phyloP scores from a whole-genome alignment of 441 rosid genomes.

The Bruguiera hainesii region DNA sequence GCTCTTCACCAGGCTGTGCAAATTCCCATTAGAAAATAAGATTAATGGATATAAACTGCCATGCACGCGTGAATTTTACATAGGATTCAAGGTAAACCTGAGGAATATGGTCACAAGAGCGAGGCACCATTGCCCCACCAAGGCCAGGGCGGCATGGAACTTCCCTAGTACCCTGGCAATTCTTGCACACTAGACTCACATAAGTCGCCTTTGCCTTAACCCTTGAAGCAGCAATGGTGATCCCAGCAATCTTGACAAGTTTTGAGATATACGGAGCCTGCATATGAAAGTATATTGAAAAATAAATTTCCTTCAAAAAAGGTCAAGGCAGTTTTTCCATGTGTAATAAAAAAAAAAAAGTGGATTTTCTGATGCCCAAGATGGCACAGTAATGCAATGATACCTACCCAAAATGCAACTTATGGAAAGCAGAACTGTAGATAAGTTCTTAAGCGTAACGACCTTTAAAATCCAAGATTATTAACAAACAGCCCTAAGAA shows the following conservation, averaged over 20 bases:
- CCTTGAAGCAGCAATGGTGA: conserved; percentile 93
- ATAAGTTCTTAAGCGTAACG: too few relatives aligned
- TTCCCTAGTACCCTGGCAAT: conserved; percentile 65
- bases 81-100: conserved; percentile 47
- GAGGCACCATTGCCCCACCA: conserved; percentile 97
- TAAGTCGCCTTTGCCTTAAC: conserved; percentile 94
- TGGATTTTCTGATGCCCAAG: neutral
- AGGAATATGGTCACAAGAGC: conserved; percentile 84
- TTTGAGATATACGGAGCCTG: conserved; percentile 92
- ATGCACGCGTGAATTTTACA: neutral
- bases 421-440: too few relatives aligned
- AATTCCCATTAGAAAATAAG: conserved; percentile 9
- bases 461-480: too few relatives aligned
- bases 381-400: too few relatives aligned
- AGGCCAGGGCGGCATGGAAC: conserved; percentile 95
- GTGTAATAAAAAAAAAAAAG: neutral
- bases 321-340: neutral
- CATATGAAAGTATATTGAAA: conserved; percentile 1
- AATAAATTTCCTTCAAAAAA: neutral
- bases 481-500: too few relatives aligned
- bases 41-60: neutral
- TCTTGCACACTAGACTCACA: conserved; percentile 82
- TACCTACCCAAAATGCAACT: too few relatives aligned
- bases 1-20: conserved; percentile 78
- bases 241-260: conserved; percentile 83